Evolutionary conservation across 306 rosid species (phyloP), one percentile per base, ranked within the genome.

Genomic region (Castanopsis chinensis): DNA sequence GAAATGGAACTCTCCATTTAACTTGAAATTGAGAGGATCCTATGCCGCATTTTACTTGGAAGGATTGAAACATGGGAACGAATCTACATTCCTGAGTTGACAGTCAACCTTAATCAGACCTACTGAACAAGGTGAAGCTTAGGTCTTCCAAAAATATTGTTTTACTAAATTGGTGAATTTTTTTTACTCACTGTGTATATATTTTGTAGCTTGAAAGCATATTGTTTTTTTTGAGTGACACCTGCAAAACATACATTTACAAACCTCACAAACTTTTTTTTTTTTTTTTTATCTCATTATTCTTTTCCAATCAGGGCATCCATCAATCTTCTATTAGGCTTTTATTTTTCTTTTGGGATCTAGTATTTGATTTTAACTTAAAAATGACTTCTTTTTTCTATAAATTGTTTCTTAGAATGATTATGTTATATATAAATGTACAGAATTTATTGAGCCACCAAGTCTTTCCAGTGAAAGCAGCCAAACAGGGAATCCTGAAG

Each of bases 401-500:
- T 45, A 43, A 54, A 56, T 54, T 69, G 17, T 21, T 12, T 74
- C 10, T 3, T 63, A 78, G 27, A 56, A 72, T 80, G 11, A 69
- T 82, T 65, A 37, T 74, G 32, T 11, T 14, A 54, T 58, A 30
- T 85, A 58, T 71, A 37, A 86, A 79, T 82, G 75, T 85, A 85
- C 86, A 77, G 92, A 81, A 71, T 51, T 4, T 63, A 80, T 79
- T 79, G 58, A 76, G 49, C 65, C 73, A 30, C 74, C 52, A 69
- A 83, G 28, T 56, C 69, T 80, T 77, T 74, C 85, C 72, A 64
- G 73, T 54, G 79, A 75, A 55, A 83, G 49, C 57, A 32, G 60
- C 85, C 86, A 81, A 57, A 65, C 69, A 71, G 81, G 82, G 75
- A 81, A 52, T 74, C 82, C 78, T 41, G 67, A 76, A 81, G 82